These are phyloP conservation scores for Cryphonectria carpinicola DNA, from an alignment of 2,329 filamentous ascomycete species.

Conservation along the genomic window DNA sequence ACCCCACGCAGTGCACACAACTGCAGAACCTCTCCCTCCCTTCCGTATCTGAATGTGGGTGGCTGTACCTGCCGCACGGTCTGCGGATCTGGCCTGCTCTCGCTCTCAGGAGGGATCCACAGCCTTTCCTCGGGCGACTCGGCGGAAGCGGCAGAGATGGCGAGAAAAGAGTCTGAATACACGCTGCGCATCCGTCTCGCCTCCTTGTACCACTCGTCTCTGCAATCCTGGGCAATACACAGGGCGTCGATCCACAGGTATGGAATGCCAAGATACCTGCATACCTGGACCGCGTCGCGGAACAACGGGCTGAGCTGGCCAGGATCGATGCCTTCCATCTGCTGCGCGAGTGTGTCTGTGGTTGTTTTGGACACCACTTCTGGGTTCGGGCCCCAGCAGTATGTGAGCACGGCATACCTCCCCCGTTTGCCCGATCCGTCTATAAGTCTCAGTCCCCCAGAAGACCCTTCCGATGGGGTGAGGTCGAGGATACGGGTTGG, in stretches of 20 bases:
- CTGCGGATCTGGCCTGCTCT: not conserved
- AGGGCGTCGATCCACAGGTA: conserved; percentile 13
- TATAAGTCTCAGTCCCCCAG: not conserved
- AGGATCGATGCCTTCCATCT: not conserved
- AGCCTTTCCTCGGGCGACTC: conserved; percentile 6
- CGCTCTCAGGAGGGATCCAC: not conserved
- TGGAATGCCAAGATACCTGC: not conserved
- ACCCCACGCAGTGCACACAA: not conserved
- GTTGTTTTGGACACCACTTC: not conserved
- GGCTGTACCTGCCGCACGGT: too few relatives aligned
- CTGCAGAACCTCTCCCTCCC: not conserved
- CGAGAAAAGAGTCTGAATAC: not conserved
- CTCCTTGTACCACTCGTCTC: conserved; percentile 2
- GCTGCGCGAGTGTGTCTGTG: not conserved
- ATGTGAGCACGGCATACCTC: conserved; percentile 7
- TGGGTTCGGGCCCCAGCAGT: conserved; percentile 4
- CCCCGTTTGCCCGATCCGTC: not conserved
- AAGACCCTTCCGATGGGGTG: not conserved
- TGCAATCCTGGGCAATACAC: conserved; percentile 8
- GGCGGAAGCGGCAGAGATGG: not conserved
- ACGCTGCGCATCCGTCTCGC: not conserved
- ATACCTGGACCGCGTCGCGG: not conserved
- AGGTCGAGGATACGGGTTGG: conserved; percentile 1
- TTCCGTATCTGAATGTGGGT: not conserved
- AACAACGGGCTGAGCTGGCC: not conserved